These are phyloP conservation scores for Chlorophyllum brunneum DNA, from an alignment of 768 basidiomycete genomes.

Conservation along the genomic window DNA sequence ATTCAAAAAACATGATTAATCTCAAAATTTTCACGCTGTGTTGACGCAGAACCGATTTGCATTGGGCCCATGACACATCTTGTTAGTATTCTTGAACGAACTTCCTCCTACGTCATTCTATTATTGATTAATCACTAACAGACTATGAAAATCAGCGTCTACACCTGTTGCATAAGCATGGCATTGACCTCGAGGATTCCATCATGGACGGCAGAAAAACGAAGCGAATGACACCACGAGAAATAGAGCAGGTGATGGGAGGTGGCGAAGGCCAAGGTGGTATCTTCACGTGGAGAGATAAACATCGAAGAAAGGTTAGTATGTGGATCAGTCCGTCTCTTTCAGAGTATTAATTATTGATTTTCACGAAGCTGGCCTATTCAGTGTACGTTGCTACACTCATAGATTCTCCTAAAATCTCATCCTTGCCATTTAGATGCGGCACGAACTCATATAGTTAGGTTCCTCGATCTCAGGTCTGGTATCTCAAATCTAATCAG, in stretches of 20 bases:
- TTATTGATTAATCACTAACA: slow-evolving; percentile 27
- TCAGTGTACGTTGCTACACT: slow-evolving; percentile 62
- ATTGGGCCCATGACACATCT: slow-evolving; percentile 96
- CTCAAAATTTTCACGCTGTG: slow-evolving; percentile 13
- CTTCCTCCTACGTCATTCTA: slow-evolving; percentile 12
- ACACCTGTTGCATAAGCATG: slow-evolving; percentile 86
- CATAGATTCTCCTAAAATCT: slow-evolving; percentile 15
- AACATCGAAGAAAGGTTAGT: slow-evolving; percentile 81
- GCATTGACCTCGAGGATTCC: slow-evolving; percentile 88
- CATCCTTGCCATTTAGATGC: slow-evolving; percentile 47
- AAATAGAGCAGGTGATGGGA: slow-evolving; percentile 82
- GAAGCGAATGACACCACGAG: slow-evolving; percentile 74
- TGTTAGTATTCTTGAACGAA: slow-evolving; percentile 41
- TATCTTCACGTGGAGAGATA: slow-evolving; percentile 94
- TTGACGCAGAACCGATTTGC: slow-evolving; percentile 72
- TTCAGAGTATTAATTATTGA: slow-evolving; percentile 20
- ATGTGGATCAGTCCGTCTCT: slow-evolving; percentile 21
- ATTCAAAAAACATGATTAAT: slow-evolving; percentile 19
- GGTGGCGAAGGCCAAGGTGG: slow-evolving; percentile 77
- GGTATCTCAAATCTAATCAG: slow-evolving; percentile 20
- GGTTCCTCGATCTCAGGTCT: slow-evolving; percentile 28
- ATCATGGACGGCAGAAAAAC: slow-evolving; percentile 68
- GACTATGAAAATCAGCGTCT: slow-evolving; percentile 94
- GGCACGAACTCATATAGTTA: slow-evolving; percentile 85
- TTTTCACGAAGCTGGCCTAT: slow-evolving; percentile 64